Conservation (phyloP, 192 early-diverging fungal genomes). For the Backusella luteola region DNA sequence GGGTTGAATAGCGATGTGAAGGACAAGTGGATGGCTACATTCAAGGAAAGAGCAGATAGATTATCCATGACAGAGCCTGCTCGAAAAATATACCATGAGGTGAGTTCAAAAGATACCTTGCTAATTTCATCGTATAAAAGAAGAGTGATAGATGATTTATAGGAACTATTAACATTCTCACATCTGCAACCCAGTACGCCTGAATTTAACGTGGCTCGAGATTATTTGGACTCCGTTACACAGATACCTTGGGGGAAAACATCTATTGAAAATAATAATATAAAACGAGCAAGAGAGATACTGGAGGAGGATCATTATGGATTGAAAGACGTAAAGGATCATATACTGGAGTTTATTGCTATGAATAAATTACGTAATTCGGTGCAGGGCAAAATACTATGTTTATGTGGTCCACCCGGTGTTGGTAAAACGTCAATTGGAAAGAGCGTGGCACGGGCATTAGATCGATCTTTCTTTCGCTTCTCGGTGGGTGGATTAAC, state of each 20-base stretch:
- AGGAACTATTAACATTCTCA: conserved; percentile 88
- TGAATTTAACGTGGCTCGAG: conserved; percentile 97
- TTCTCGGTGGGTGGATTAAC: conserved; percentile 98
- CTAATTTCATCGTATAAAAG: not conserved
- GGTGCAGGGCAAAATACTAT: conserved; percentile 97
- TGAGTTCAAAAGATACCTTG: not conserved
- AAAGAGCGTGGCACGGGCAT: conserved; percentile 92
- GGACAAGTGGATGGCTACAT: conserved; percentile 94
- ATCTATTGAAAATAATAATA: conserved; percentile 91
- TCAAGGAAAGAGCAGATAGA: conserved; percentile 79
- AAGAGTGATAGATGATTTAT: not conserved
- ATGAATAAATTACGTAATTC: conserved; percentile 92
- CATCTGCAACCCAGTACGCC: conserved; percentile 90
- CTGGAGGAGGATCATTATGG: conserved; percentile 99
- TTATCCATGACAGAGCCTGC: conserved; percentile 86
- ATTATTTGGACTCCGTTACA: conserved; percentile 98
- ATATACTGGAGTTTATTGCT: conserved; percentile 98
- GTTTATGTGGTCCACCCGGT: conserved; percentile 97
- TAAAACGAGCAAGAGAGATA: conserved; percentile 78
- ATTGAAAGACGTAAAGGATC: conserved; percentile 97
- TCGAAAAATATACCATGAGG: conserved; percentile 89
- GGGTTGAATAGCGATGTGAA: conserved; percentile 96
- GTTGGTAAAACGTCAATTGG: conserved; percentile 99
- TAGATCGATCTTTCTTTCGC: conserved; percentile 92
- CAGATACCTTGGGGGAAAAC: conserved; percentile 95